Percentiles rank a stretch among this genome's conserved stretches.
Evolutionary conservation across 345 rosid species (phyloP).

Genomic region (Eucalyptus tenuipes): DNA sequence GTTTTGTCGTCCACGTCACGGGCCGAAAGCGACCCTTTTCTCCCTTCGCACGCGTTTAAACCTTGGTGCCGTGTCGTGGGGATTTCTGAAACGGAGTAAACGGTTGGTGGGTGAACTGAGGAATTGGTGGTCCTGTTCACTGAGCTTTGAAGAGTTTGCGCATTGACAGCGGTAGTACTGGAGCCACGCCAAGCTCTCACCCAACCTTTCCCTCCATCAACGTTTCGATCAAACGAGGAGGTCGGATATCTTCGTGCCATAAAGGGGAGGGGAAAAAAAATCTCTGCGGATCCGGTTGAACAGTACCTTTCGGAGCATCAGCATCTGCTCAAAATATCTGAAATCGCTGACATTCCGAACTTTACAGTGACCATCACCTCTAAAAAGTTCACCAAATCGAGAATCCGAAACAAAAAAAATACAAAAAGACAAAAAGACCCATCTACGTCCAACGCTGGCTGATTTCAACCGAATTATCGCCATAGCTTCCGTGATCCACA

Average conservation of each 20-base stretch:
- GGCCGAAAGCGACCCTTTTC: not conserved
- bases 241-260: not conserved
- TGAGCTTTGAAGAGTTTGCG: not conserved
- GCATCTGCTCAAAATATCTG: not conserved
- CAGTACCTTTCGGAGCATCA: not conserved
- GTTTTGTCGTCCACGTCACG: not conserved
- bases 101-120: not conserved
- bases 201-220: not conserved
- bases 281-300: not conserved
- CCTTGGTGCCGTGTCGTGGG: not conserved
- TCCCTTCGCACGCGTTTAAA: not conserved
- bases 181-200: not conserved
- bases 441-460: no score
- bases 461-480: not conserved
- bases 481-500: not conserved
- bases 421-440: no score
- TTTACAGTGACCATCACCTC: not conserved
- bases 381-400: not conserved
- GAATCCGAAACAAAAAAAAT: no score
- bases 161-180: not conserved
- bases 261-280: not conserved
- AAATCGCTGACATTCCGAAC: not conserved
- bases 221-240: not conserved
- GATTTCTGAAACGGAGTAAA: not conserved
- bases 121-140: not conserved